Percentiles rank a stretch among this genome's conserved stretches.
phyloP scores from a whole-genome alignment of 208 protist species.

The Sergeia podlipaevii region DNA sequence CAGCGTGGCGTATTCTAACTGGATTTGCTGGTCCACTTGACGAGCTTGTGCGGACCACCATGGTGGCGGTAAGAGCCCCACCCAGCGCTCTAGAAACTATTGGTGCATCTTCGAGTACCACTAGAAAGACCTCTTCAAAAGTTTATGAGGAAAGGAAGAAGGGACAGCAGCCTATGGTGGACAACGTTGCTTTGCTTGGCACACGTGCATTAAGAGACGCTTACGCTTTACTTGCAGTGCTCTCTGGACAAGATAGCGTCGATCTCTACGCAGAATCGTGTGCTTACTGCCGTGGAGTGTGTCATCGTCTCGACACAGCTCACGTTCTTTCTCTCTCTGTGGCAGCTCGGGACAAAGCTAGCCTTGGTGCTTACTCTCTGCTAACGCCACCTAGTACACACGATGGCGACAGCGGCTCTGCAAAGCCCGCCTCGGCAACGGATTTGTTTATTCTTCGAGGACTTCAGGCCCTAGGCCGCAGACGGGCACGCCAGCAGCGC shows the following conservation, averaged over 20 bases:
- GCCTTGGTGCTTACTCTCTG: background rate
- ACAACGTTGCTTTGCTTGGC: conserved; percentile 19
- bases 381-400: background rate
- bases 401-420: conserved; percentile 6
- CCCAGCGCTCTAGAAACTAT: conserved; percentile 1
- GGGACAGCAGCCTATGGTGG: background rate
- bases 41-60: conserved; percentile 19
- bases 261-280: conserved; percentile 48
- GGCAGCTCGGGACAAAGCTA: background rate
- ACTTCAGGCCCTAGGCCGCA: too few relatives aligned
- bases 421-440: background rate
- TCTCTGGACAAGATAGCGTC: conserved; percentile 30
- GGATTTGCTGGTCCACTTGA: conserved; percentile 18
- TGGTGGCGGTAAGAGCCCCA: background rate
- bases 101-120: conserved; percentile 1
- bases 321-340: conserved; percentile 18
- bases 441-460: background rate
- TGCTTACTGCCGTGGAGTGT: conserved; percentile 36
- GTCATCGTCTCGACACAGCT: conserved; percentile 48
- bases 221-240: conserved; percentile 39
- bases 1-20: conserved; percentile 18
- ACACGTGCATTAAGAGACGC: conserved; percentile 34
- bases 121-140: too few relatives aligned
- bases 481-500: too few relatives aligned
- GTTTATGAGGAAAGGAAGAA: too few relatives aligned